Conservation (phyloP, 331 rosid species). For the Stylosanthes scabra region DNA sequence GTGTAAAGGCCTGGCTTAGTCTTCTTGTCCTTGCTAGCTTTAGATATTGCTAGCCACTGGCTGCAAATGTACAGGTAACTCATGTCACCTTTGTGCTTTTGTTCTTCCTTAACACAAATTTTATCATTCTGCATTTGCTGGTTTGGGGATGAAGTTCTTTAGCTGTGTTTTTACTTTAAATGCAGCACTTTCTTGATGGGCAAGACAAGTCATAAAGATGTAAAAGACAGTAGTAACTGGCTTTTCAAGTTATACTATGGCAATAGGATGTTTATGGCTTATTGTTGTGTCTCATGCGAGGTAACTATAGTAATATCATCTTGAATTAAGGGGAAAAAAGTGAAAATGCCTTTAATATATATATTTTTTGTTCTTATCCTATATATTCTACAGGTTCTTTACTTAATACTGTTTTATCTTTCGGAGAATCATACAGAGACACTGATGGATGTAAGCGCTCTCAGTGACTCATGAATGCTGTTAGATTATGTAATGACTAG, state of each 20-base stretch:
- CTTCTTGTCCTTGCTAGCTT: constrained; percentile 88
- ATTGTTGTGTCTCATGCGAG: constrained; percentile 97
- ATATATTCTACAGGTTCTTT: constrained; percentile 73
- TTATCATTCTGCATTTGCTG: constrained; percentile 2
- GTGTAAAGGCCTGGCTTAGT: constrained; percentile 84
- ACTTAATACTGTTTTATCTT: constrained; percentile 75
- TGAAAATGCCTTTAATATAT: neutral
- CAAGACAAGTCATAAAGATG: constrained; percentile 97
- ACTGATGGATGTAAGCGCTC: constrained; percentile 70
- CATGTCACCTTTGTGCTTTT: constrained; percentile 8
- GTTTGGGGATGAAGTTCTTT: constrained; percentile 22
- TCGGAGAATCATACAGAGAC: constrained; percentile 68
- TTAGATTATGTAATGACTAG: neutral
- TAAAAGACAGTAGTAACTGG: constrained; percentile 96
- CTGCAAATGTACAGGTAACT: constrained; percentile 96
- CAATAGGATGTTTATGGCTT: constrained; percentile 95
- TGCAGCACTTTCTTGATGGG: constrained; percentile 93
- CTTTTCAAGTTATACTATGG: constrained; percentile 92
- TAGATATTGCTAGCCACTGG: constrained; percentile 99
- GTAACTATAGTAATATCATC: too few species aligned
- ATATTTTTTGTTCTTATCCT: constrained; percentile 27
- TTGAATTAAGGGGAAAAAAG: too few species aligned
- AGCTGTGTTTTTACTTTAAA: constrained; percentile 35
- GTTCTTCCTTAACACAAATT: neutral
- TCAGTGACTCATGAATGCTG: neutral